Conservation (phyloP, 2,329 filamentous ascomycete genomes). For the Cryphonectria naterciae region DNA sequence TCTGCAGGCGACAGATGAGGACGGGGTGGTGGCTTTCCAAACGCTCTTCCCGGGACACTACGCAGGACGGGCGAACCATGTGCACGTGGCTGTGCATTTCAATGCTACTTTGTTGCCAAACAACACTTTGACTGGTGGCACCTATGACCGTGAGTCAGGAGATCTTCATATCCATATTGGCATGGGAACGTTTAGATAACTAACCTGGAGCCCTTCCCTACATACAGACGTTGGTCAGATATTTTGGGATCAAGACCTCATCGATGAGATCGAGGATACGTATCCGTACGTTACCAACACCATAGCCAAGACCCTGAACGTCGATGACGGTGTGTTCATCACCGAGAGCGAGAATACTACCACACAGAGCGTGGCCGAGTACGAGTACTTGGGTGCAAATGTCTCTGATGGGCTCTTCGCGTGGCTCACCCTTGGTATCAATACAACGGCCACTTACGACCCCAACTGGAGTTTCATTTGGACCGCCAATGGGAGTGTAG, state of each 20-base stretch:
- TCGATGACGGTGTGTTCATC: constrained; percentile 37
- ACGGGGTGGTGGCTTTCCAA: constrained; percentile 53
- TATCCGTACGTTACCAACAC: constrained; percentile 45
- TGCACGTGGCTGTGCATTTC: constrained; percentile 46
- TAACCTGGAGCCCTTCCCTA: too few relatives aligned
- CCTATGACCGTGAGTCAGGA: constrained; percentile 4
- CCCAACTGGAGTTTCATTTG: too few relatives aligned
- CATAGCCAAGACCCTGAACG: constrained; percentile 37
- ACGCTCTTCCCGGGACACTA: constrained; percentile 52
- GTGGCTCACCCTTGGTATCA: constrained; percentile 26
- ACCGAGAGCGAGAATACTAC: constrained; percentile 34
- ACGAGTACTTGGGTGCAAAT: constrained; percentile 31
- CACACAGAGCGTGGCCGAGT: constrained; percentile 50
- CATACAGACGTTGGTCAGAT: constrained; percentile 48
- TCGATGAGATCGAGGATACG: constrained; percentile 42
- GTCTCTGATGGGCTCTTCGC: constrained; percentile 18
- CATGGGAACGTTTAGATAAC: too few relatives aligned
- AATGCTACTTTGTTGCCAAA: constrained; percentile 41
- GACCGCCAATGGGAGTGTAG: too few relatives aligned
- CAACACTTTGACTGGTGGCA: constrained; percentile 44
- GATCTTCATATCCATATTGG: too few relatives aligned
- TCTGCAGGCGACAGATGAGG: constrained; percentile 48
- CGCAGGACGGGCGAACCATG: constrained; percentile 45
- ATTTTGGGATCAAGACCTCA: constrained; percentile 46
- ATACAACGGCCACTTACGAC: too few relatives aligned